phyloP scores from a whole-genome alignment of 169 alveolate species.

The Plasmodium vivax region DNA sequence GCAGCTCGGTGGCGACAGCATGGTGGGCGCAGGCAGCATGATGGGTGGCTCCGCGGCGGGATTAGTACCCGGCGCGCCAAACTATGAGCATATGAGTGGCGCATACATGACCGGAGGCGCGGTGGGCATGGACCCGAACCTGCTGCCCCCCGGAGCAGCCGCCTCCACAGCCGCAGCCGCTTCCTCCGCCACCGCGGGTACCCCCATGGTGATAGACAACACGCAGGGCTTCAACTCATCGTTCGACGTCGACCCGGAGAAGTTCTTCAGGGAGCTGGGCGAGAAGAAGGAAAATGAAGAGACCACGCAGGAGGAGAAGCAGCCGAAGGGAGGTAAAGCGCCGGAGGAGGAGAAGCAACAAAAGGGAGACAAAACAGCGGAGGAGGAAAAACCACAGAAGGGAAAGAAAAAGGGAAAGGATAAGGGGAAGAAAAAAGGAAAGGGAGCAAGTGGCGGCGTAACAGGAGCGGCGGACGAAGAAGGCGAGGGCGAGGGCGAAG shows the following conservation, averaged over 20 bases:
- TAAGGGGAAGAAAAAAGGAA: neutral
- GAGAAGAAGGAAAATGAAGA: constrained; percentile 64
- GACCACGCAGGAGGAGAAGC: constrained; percentile 2
- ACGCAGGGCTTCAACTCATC: neutral
- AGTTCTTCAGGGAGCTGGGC: constrained; percentile 82
- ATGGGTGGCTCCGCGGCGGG: neutral
- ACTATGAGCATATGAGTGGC: neutral
- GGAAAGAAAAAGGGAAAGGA: neutral
- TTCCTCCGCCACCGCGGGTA: neutral
- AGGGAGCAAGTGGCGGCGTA: neutral
- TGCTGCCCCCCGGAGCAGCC: neutral
- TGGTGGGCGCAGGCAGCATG: neutral
- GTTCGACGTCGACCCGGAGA: constrained; percentile 78
- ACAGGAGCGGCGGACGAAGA: neutral
- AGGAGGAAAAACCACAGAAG: neutral
- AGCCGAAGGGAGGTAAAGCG: neutral
- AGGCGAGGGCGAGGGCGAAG: neutral
- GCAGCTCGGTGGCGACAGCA: neutral
- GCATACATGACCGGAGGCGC: neutral
- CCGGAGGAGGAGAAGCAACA: neutral
- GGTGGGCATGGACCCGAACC: neutral
- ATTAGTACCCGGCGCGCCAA: neutral
- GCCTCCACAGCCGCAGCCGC: neutral
- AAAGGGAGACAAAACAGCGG: neutral
- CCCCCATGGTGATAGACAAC: neutral